Conservation (phyloP, 2,329 filamentous ascomycete genomes). For the Erysiphe pulchra region DNA sequence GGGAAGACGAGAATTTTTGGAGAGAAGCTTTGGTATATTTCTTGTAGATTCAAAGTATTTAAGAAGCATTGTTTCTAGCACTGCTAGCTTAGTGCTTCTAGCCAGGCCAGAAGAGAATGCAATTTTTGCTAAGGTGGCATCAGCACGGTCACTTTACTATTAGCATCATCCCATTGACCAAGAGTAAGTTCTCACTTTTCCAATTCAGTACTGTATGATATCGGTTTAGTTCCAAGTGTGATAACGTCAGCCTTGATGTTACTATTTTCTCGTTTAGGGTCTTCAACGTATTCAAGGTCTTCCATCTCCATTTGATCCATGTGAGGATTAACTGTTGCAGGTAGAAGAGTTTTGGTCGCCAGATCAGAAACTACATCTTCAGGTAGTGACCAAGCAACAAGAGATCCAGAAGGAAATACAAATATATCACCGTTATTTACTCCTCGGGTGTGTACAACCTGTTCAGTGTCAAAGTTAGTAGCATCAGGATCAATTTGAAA, state of each 20-base stretch:
- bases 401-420: slow-evolving; percentile 79
- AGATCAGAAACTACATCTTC: slow-evolving; percentile 44
- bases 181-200: slow-evolving; percentile 3
- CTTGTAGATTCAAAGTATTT: slow-evolving; percentile 74
- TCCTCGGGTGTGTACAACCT: slow-evolving; percentile 35
- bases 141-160: slow-evolving; percentile 14
- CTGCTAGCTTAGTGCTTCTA: slow-evolving; percentile 76
- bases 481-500: slow-evolving; percentile 35
- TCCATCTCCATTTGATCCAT: slow-evolving; percentile 54
- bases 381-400: slow-evolving; percentile 77
- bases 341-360: slow-evolving; percentile 44
- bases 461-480: slow-evolving; percentile 31
- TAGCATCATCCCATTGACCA: background rate
- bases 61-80: slow-evolving; percentile 60
- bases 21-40: slow-evolving; percentile 54
- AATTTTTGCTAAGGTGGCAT: slow-evolving; percentile 65
- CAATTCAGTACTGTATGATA: slow-evolving; percentile 18
- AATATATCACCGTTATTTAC: slow-evolving; percentile 63
- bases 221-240: slow-evolving; percentile 51
- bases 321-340: slow-evolving; percentile 53
- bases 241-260: slow-evolving; percentile 71
- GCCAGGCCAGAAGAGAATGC: slow-evolving; percentile 90
- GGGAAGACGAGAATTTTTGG: slow-evolving; percentile 34
- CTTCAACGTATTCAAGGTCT: slow-evolving; percentile 66
- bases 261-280: slow-evolving; percentile 46